Percentiles rank a stretch among this genome's conserved stretches.
Evolutionary conservation across 2,329 filamentous ascomycete species (phyloP).

Genomic region (Didymella glomerata): DNA sequence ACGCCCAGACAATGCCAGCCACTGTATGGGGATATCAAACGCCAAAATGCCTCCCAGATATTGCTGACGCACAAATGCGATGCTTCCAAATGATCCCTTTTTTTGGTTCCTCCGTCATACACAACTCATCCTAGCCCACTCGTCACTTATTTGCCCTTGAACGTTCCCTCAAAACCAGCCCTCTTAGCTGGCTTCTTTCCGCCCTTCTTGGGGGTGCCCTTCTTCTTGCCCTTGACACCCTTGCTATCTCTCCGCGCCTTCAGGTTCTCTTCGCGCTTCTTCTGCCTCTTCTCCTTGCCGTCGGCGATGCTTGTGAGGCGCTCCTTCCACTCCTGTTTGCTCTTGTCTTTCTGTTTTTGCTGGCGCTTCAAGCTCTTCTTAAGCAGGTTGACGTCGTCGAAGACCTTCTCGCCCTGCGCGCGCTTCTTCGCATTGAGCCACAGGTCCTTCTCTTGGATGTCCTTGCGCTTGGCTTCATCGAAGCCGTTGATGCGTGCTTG

Average conservation of each 20-base stretch:
- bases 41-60: constrained; percentile 37
- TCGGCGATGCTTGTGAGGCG: constrained; percentile 56
- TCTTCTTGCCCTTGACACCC: constrained; percentile 72
- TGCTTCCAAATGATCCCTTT: constrained; percentile 5
- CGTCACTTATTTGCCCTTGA: constrained; percentile 58
- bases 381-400: constrained; percentile 79
- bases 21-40: constrained; percentile 41
- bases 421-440: constrained; percentile 93
- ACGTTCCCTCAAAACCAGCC: constrained; percentile 71
- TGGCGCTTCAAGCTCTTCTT: constrained; percentile 97
- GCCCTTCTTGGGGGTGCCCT: constrained; percentile 56
- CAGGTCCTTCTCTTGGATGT: constrained; percentile 90
- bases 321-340: constrained; percentile 79
- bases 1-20: constrained; percentile 39
- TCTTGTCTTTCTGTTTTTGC: constrained; percentile 88
- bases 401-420: constrained; percentile 87
- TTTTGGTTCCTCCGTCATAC: neutral
- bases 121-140: neutral
- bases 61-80: constrained; percentile 22
- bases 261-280: constrained; percentile 63
- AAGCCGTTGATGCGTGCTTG: constrained; percentile 79
- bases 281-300: constrained; percentile 59
- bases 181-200: constrained; percentile 61
- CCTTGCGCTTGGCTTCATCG: constrained; percentile 80
- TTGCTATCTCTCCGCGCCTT: constrained; percentile 78